Percentiles rank a stretch among this genome's conserved stretches.
These are phyloP conservation scores for Cordyceps sp. DNA, from an alignment of 2,329 filamentous ascomycete species.

Conservation along the genomic window DNA sequence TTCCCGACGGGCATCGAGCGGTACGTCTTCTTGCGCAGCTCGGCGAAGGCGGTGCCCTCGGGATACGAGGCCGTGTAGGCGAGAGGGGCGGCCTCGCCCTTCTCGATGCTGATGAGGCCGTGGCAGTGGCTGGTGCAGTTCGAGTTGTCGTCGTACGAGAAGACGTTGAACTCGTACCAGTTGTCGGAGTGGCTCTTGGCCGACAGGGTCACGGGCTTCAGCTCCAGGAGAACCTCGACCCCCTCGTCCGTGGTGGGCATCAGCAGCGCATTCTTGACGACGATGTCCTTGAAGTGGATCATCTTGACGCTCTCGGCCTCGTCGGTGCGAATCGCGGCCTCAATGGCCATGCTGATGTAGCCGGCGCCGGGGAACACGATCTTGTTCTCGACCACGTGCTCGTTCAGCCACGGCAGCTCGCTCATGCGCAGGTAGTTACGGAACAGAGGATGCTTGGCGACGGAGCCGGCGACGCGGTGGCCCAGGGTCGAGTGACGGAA, in stretches of 20 bases:
- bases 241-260: slow-evolving; percentile 8
- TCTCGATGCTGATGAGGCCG: slow-evolving; percentile 7
- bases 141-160: slow-evolving; percentile 9
- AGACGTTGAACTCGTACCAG: slow-evolving; percentile 10
- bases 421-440: slow-evolving; percentile 14
- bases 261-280: slow-evolving; percentile 9
- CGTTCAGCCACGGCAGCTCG: slow-evolving; percentile 16
- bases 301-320: slow-evolving; percentile 4
- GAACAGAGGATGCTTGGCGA: slow-evolving; percentile 13
- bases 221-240: slow-evolving; percentile 8
- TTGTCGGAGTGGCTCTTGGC: slow-evolving; percentile 7
- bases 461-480: slow-evolving; percentile 4
- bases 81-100: slow-evolving; percentile 4
- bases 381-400: slow-evolving; percentile 14
- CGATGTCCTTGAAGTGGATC: slow-evolving; percentile 7
- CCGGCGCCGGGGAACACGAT: slow-evolving; percentile 18
- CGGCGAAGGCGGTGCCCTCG: slow-evolving; percentile 3
- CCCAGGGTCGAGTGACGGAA: slow-evolving; percentile 12
- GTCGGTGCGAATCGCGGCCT: slow-evolving; percentile 8
- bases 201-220: slow-evolving; percentile 7
- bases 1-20: slow-evolving; percentile 6
- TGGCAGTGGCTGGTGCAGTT: slow-evolving; percentile 10
- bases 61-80: slow-evolving; percentile 4
- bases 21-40: slow-evolving; percentile 7
- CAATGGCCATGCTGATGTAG: slow-evolving; percentile 16